Evolutionary conservation across 2,329 filamentous ascomycete species (phyloP).

Genomic region (Tolypocladium guangdongense): DNA sequence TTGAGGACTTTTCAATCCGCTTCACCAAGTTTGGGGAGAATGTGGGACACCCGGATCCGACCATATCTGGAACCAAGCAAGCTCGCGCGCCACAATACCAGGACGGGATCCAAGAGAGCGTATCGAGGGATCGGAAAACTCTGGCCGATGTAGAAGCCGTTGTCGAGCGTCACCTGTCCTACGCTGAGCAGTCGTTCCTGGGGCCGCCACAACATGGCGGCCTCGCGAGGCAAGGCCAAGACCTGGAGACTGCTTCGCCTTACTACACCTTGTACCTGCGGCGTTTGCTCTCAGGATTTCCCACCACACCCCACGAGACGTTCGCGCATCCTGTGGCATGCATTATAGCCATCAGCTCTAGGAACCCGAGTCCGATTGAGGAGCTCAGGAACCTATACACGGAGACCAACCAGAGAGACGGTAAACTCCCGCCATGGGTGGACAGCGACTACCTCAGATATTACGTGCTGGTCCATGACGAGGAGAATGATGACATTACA

Average conservation of each 20-base stretch:
- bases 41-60: slow-evolving; percentile 38
- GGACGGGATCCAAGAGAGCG: slow-evolving; percentile 15
- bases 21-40: slow-evolving; percentile 63
- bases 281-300: slow-evolving; percentile 68
- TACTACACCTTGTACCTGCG: slow-evolving; percentile 82
- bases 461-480: slow-evolving; percentile 93
- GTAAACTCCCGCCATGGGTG: slow-evolving; percentile 71
- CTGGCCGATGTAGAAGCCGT: slow-evolving; percentile 66
- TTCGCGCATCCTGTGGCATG: slow-evolving; percentile 92
- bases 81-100: slow-evolving; percentile 27
- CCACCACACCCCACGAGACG: slow-evolving; percentile 76
- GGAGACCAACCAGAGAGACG: slow-evolving; percentile 68
- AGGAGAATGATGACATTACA: slow-evolving; percentile 86
- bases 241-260: slow-evolving; percentile 50
- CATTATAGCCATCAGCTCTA: slow-evolving; percentile 89
- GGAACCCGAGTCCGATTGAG: slow-evolving; percentile 73
- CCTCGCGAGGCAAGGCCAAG: slow-evolving; percentile 29
- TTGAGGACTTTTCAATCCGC: slow-evolving; percentile 83
- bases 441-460: slow-evolving; percentile 89
- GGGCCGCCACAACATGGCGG: slow-evolving; percentile 22
- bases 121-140: slow-evolving; percentile 17
- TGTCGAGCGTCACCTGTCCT: slow-evolving; percentile 67
- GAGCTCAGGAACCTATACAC: slow-evolving; percentile 75
- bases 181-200: slow-evolving; percentile 53
- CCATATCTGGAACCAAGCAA: slow-evolving; percentile 15